Conservation (phyloP, 805 yeast species). For the Metschnikowia vanudenii region DNA sequence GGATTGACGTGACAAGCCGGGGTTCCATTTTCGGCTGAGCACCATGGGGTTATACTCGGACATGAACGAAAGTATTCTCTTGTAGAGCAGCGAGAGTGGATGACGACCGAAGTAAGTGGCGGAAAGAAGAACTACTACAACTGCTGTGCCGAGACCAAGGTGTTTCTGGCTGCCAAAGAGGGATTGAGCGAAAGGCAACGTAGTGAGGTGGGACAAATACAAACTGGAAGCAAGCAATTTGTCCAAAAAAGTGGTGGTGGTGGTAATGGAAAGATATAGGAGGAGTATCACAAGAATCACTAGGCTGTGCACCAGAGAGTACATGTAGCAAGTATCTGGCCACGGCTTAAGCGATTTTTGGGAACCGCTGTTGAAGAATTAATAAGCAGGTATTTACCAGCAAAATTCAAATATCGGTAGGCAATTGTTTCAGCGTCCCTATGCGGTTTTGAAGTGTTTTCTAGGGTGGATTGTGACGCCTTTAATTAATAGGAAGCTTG, state of each 20-base stretch:
- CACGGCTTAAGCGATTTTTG: neutral
- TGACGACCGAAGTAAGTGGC: constrained; percentile 4
- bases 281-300: constrained; percentile 6
- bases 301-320: constrained; percentile 2
- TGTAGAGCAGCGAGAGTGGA: constrained; percentile 6
- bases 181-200: constrained; percentile 1
- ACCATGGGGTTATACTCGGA: constrained; percentile 7
- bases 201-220: neutral
- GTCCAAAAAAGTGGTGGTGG: constrained; percentile 2
- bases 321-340: constrained; percentile 3
- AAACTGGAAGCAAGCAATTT: constrained; percentile 1
- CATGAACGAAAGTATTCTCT: constrained; percentile 5
- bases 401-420: neutral
- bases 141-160: constrained; percentile 11
- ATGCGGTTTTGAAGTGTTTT: too few relatives aligned
- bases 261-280: neutral
- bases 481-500: too few relatives aligned
- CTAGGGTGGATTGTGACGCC: too few relatives aligned
- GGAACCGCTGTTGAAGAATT: neutral
- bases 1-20: constrained; percentile 3
- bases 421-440: too few relatives aligned
- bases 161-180: constrained; percentile 3
- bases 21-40: constrained; percentile 5
- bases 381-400: neutral
- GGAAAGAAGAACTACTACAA: constrained; percentile 10